Percentiles rank a stretch among this genome's conserved stretches.
phyloP scores from a whole-genome alignment of 2,329 filamentous ascomycete species.

The Furcasterigmium sp. region DNA sequence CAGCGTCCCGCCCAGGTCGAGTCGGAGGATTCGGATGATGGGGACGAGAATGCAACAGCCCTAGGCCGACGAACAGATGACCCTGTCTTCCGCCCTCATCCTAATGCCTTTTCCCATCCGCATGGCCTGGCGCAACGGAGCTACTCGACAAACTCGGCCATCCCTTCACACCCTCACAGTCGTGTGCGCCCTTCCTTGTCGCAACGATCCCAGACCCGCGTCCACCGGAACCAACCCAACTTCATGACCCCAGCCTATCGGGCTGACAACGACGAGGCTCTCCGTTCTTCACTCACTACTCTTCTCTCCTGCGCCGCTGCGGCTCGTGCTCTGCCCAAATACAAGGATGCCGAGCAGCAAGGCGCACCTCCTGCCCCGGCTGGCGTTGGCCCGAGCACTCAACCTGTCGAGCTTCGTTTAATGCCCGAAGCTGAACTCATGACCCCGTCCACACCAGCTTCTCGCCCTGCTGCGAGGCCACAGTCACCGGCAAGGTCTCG shows the following conservation, averaged over 20 bases:
- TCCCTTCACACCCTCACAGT: conserved; percentile 43
- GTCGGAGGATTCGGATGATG: conserved; percentile 42
- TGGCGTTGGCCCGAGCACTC: conserved; percentile 39
- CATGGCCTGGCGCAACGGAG: conserved; percentile 46
- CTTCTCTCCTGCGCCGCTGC: conserved; percentile 92
- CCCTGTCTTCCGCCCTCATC: conserved; percentile 72
- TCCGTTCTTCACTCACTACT: conserved; percentile 90
- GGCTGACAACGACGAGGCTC: conserved; percentile 86
- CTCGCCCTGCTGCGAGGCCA: conserved; percentile 6
- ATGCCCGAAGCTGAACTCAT: conserved; percentile 57
- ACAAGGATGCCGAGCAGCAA: conserved; percentile 33
- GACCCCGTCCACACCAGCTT: conserved; percentile 17
- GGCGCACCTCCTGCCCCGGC: conserved; percentile 22
- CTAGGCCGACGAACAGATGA: conserved; percentile 57
- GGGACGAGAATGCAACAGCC: conserved; percentile 78
- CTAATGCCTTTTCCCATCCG: conserved; percentile 87
- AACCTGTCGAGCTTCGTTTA: conserved; percentile 54
- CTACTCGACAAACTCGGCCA: conserved; percentile 43
- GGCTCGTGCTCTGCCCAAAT: conserved; percentile 74
- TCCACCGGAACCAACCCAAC: conserved; percentile 45
- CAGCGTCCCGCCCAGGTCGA: conserved; percentile 29
- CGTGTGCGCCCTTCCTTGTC: conserved; percentile 45
- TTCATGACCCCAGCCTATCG: conserved; percentile 71
- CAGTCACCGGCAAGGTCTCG: conserved; percentile 24
- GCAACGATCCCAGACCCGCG: conserved; percentile 40